A percentile compares a stretch with the other conserved stretches of the same genome.
These are phyloP conservation scores for Fraxinus paxiana DNA, from an alignment of 305 asterid genomes.

Conservation along the genomic window DNA sequence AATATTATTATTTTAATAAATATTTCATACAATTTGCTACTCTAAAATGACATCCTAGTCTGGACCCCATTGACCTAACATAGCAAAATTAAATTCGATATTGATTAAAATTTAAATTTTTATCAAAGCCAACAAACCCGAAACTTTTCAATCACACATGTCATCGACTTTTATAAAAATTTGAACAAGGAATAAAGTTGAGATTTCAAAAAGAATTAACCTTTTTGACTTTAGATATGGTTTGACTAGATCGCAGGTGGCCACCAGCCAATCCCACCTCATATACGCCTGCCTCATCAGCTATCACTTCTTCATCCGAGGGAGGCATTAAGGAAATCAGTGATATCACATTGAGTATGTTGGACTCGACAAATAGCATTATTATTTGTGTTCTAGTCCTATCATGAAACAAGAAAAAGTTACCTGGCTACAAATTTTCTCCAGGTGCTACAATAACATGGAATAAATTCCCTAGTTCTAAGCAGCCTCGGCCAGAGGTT, in stretches of 20 bases:
- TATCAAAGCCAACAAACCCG: too few relatives aligned
- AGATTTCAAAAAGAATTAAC: too few relatives aligned
- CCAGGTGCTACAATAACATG: background rate
- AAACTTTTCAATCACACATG: background rate
- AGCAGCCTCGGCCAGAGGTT: conserved; percentile 49
- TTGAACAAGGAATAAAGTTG: too few relatives aligned
- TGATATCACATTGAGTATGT: too few relatives aligned
- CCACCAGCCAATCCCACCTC: too few relatives aligned
- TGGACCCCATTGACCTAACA: background rate
- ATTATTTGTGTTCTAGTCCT: background rate
- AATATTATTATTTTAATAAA: background rate
- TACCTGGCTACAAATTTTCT: background rate
- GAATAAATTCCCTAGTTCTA: conserved; percentile 17
- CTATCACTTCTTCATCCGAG: too few relatives aligned
- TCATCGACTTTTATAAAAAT: background rate
- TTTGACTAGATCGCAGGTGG: too few relatives aligned
- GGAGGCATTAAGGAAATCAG: too few relatives aligned
- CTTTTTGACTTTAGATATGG: background rate
- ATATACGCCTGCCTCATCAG: too few relatives aligned
- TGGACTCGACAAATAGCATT: too few relatives aligned
- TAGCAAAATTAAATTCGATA: too few relatives aligned
- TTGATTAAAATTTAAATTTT: too few relatives aligned
- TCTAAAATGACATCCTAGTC: background rate
- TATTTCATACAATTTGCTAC: background rate
- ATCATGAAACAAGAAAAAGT: background rate